Percentiles rank a stretch among this genome's conserved stretches.
Evolutionary conservation across 177 flowering plant genomes (phyloP).

Genomic region (Tripterygium wilfordii): DNA sequence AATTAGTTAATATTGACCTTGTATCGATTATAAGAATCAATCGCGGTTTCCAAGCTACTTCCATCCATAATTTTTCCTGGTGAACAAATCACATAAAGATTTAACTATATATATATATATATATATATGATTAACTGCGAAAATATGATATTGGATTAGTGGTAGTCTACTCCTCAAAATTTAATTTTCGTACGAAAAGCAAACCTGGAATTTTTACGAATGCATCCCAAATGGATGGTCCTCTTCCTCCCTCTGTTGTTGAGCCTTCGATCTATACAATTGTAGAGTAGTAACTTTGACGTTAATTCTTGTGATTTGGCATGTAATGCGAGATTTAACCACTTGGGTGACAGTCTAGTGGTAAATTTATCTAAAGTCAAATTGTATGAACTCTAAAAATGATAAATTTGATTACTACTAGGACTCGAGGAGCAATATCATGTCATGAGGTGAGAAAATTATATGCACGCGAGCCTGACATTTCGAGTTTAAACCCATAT

Average conservation of each 20-base stretch:
- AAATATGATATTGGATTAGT: neutral
- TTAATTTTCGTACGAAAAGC: neutral
- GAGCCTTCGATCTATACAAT: conserved; percentile 12
- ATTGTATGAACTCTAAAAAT: neutral
- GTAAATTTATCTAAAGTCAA: too few relatives aligned
- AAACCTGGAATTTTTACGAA: neutral
- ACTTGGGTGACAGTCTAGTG: too few relatives aligned
- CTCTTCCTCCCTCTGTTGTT: neutral
- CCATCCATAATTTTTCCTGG: neutral
- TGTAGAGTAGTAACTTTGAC: too few relatives aligned
- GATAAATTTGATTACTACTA: neutral
- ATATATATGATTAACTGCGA: too few relatives aligned
- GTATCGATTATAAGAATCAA: conserved; percentile 9
- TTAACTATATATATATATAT: neutral
- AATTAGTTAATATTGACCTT: conserved; percentile 1
- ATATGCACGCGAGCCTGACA: too few relatives aligned
- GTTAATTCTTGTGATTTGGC: too few relatives aligned
- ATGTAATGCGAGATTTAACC: too few relatives aligned
- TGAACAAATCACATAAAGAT: neutral
- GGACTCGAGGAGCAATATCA: too few relatives aligned
- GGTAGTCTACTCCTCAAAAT: too few relatives aligned
- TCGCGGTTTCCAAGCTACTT: neutral
- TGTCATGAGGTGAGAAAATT: too few relatives aligned
- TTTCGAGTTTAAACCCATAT: neutral
- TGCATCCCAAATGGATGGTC: conserved; percentile 8